These are phyloP conservation scores for Thelonectria rubi DNA, from an alignment of 2,329 filamentous ascomycete species.

Conservation along the genomic window DNA sequence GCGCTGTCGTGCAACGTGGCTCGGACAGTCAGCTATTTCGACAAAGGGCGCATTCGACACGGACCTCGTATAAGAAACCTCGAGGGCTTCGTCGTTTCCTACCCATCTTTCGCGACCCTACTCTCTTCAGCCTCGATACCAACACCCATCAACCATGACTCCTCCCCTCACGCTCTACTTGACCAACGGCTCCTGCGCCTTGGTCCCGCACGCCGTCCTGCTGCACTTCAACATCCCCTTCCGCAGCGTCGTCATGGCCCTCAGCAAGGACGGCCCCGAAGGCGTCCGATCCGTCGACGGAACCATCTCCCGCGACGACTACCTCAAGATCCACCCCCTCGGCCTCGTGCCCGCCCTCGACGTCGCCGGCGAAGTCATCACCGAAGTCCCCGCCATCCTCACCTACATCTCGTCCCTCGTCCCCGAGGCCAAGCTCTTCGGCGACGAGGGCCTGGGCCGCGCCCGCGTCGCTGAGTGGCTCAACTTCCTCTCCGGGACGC, in stretches of 20 bases:
- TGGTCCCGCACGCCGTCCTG: constrained; percentile 44
- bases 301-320: constrained; percentile 43
- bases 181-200: constrained; percentile 43
- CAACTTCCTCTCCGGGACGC: constrained; percentile 44
- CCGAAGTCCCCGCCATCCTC: constrained; percentile 47
- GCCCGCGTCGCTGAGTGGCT: constrained; percentile 47
- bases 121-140: neutral
- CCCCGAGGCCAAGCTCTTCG: constrained; percentile 33
- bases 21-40: neutral
- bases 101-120: too few relatives aligned
- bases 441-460: constrained; percentile 27
- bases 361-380: constrained; percentile 43
- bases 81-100: too few relatives aligned
- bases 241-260: constrained; percentile 31
- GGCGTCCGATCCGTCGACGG: constrained; percentile 44
- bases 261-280: constrained; percentile 6
- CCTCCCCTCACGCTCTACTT: constrained; percentile 44
- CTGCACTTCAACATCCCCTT: constrained; percentile 43
- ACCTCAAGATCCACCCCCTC: constrained; percentile 42
- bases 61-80: neutral
- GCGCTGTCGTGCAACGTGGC: neutral
- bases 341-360: constrained; percentile 46
- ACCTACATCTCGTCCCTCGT: constrained; percentile 44
- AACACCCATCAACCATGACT: constrained; percentile 20
- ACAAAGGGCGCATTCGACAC: neutral